Base-by-base conservation (phyloP, 1,139 yeast genomes). In the Eremothecium coryli region DNA sequence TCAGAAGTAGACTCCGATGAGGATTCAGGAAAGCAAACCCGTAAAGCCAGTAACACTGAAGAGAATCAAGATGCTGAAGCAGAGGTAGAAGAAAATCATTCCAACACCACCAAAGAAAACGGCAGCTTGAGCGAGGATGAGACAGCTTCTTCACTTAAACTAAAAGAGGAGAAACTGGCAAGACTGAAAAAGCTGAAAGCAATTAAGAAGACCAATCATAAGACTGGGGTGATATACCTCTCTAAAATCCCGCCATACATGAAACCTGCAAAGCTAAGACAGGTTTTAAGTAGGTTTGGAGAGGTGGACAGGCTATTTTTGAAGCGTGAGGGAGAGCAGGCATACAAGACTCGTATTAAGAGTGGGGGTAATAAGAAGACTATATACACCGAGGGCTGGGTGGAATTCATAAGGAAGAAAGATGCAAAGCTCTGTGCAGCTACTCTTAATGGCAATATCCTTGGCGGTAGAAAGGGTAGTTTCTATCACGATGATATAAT, bases 381-480 rank as follows among this genome's bases (percentile, higher is more conserved):
- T 53, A 80, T 73, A 58, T 93, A 73, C 54, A 82, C 82, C 12
- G 98, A 93, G 64, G 99, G 98, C 5, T 90, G 99, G 99, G 93
- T 84, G 5, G 99, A 90, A 60, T 93, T 84, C 60, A 64, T 70
- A 12, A 73, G 75, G 51, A 90, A 90, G 55, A 72, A 71, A 48
- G 82, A 86, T 50, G 98, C 98, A 1, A 90, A 90, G 56, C 59
- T 85, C 20, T 88, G 95, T 42, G 95, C 93, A 4, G 66, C 68
- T 5, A 81, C 96, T 0, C 62, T 93, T 48, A 93, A 90, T 54
- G 95, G 95, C 8, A 82, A 84, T 50, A 82, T 70, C 12, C 64
- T 90, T 26, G 98, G 98, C 20, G 98, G 98, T 20, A 85, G 79
- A 51, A 90, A 90, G 60, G 80, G 93, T 2, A 74, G 80, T n/a